A percentile compares a stretch with the other conserved stretches of the same genome.
These are phyloP conservation scores for Salmacisia buchloeana DNA, from an alignment of 1,284 basidiomycete species.

Conservation along the genomic window DNA sequence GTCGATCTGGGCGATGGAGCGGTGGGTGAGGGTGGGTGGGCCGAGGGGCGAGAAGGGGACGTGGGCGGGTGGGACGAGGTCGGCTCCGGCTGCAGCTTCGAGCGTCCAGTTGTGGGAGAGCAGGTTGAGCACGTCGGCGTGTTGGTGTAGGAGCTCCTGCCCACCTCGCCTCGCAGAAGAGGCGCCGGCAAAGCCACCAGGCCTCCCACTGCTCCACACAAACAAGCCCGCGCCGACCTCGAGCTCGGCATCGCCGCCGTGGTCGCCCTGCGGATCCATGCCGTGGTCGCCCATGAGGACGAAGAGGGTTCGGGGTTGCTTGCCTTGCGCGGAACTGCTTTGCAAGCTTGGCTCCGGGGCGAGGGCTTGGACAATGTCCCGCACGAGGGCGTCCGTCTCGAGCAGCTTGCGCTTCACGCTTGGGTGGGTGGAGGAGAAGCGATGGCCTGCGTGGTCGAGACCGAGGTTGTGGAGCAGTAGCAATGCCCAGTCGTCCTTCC, in stretches of 20 bases:
- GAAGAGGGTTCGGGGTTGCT: constrained; percentile 59
- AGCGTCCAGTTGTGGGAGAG: constrained; percentile 6
- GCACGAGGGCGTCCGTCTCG: constrained; percentile 54
- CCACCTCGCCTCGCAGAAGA: background rate
- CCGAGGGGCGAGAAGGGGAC: constrained; percentile 37
- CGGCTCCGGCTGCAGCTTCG: constrained; percentile 10
- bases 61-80: constrained; percentile 10
- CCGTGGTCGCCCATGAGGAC: constrained; percentile 94
- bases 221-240: constrained; percentile 84
- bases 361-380: background rate
- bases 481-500: constrained; percentile 65
- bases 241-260: constrained; percentile 81
- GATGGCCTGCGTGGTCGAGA: constrained; percentile 92
- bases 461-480: constrained; percentile 93
- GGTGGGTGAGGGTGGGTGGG: constrained; percentile 53
- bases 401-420: constrained; percentile 77
- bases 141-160: background rate
- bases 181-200: background rate
- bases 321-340: background rate
- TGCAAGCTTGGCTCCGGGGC: background rate
- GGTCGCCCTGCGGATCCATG: constrained; percentile 91
- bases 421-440: constrained; percentile 80
- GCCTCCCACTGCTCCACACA: constrained; percentile 61
- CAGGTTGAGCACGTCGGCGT: constrained; percentile 13
- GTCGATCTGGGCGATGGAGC: constrained; percentile 86